phyloP scores from a whole-genome alignment of 192 early-diverging fungal species.

The Podila horticola region DNA sequence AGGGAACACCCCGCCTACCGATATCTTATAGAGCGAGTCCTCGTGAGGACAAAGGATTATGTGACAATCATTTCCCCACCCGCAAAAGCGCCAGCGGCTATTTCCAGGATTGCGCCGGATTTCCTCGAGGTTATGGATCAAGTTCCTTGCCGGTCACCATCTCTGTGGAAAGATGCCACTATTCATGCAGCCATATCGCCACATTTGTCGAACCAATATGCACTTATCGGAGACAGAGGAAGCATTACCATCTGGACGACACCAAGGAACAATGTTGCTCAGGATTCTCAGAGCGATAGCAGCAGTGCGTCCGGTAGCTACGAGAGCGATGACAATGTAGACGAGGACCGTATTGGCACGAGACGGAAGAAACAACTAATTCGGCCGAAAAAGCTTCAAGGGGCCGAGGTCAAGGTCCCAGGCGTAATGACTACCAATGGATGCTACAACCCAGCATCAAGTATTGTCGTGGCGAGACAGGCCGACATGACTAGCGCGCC shows the following conservation, averaged over 20 bases:
- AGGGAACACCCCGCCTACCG: too few species aligned
- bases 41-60: background rate
- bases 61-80: background rate
- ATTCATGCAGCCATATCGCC: background rate
- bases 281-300: too few species aligned
- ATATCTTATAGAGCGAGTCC: background rate
- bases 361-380: background rate
- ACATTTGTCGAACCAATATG: background rate
- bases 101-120: background rate
- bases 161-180: background rate
- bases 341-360: background rate
- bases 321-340: background rate
- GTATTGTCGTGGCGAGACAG: background rate
- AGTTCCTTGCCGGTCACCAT: background rate
- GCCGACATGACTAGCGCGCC: background rate
- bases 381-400: background rate
- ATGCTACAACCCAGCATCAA: background rate
- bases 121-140: background rate
- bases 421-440: background rate
- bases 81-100: background rate
- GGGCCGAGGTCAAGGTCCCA: background rate
- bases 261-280: background rate
- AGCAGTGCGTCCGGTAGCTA: background rate
- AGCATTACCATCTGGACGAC: background rate
- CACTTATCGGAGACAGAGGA: background rate